Evolutionary conservation across 2,329 filamentous ascomycete species (phyloP), one percentile per base, ranked within the genome.

Genomic region (Tolypocladium capitatum): DNA sequence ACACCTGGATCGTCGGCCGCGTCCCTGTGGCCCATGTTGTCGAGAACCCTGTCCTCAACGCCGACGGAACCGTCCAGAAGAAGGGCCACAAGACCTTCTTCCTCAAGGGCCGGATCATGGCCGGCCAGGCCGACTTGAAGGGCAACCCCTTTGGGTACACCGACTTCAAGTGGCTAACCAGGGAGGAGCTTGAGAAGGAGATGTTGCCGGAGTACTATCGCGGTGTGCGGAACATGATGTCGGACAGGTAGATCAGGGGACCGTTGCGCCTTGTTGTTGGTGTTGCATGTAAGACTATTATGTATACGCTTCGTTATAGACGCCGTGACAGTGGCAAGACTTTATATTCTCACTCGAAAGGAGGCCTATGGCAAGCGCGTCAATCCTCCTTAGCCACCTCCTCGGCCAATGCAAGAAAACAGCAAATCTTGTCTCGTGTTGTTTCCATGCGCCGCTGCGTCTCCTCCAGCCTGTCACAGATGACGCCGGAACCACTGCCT

Each of bases 1-100:
- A 97, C 72, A 96, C 89, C 48, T 98, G 92, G 90, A 80, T 97
- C 56, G 86, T 98, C 46, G 91, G 89, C 51, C 89, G 89, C 58
- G 84, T 85, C 49, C 92, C 92, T 11, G 78, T 96, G 49, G 91
- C 90, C 27, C 85, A 96, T 68, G 69, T 85, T 60, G 73, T 86
- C 55, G 70, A 70, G 51, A 69, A 79, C 52, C 74, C 74, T 56
- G 55, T 64, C 58, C 57, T 71, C 60, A 63, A 65, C 56, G 61
- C 66, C 56, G 68, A 74, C 60, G 63, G 64, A 42, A 59, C 62
- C 31, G 58, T 73, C 42, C 59, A 65, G 49, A 56, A 63, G 55
- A 68, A 74, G 48, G 88, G 86, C 47, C 78, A 84, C 60, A 96
- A 95, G 75, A 83, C 82, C 2, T 98, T 98, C 68, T 96, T 94